phyloP scores from a whole-genome alignment of 2,329 filamentous ascomycete species.

The Exophiala sp. region DNA sequence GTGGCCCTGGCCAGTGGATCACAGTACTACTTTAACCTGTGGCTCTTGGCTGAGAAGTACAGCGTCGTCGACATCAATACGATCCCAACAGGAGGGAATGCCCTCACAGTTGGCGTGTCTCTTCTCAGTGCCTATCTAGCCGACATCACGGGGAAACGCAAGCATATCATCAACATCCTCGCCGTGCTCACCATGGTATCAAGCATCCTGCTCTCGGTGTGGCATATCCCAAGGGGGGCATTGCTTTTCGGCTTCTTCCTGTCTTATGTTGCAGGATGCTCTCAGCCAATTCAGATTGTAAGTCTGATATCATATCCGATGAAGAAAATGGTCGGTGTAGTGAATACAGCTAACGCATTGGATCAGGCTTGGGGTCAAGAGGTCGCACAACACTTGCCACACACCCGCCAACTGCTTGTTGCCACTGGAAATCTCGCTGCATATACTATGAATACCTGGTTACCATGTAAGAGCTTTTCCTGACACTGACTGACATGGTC shows the following conservation, averaged over 20 bases:
- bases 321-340: too few species aligned
- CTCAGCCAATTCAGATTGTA: neutral
- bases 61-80: conserved; percentile 47
- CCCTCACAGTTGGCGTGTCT: conserved; percentile 43
- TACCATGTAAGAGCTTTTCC: neutral
- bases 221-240: conserved; percentile 4
- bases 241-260: conserved; percentile 2
- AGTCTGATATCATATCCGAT: too few species aligned
- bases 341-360: too few species aligned
- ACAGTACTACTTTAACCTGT: conserved; percentile 46
- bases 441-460: neutral
- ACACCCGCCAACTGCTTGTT: neutral
- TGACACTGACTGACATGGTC: too few species aligned
- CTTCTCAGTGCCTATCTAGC: neutral
- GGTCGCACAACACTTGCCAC: neutral
- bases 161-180: neutral
- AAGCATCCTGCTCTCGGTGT: neutral
- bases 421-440: neutral
- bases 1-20: neutral
- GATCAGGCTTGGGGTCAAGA: neutral
- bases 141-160: neutral
- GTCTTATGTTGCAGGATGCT: neutral
- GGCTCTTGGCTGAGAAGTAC: conserved; percentile 48
- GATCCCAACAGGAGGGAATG: conserved; percentile 46
- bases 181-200: neutral